Percentiles rank a stretch among this genome's conserved stretches.
phyloP scores from a whole-genome alignment of 2,329 filamentous ascomycete genomes.

The Ambrosiella xylebori region DNA sequence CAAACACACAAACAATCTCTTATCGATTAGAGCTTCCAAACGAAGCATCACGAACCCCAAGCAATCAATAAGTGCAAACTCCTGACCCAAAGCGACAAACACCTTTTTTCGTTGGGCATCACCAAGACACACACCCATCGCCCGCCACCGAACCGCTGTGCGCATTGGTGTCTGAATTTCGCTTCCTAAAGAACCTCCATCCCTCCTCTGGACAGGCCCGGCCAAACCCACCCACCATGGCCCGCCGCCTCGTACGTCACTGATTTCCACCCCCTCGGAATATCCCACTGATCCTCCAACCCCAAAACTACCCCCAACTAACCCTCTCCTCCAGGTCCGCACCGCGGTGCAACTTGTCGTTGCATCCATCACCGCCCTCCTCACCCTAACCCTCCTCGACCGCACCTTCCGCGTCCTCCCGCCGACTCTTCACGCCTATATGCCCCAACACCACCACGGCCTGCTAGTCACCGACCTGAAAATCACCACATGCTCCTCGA shows the following conservation, averaged over 20 bases:
- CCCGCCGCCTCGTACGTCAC: constrained; percentile 7
- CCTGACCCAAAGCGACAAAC: too few relatives aligned
- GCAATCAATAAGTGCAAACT: too few relatives aligned
- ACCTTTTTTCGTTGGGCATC: too few relatives aligned
- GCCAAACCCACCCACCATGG: constrained; percentile 3
- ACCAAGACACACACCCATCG: too few relatives aligned
- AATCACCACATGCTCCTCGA: constrained; percentile 54
- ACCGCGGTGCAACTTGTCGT: constrained; percentile 61
- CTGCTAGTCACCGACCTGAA: constrained; percentile 74
- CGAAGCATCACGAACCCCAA: too few relatives aligned
- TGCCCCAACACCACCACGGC: constrained; percentile 71
- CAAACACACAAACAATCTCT: too few relatives aligned
- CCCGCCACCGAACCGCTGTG: too few relatives aligned
- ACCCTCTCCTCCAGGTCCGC: constrained; percentile 28
- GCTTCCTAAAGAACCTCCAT: not conserved
- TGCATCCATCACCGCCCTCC: constrained; percentile 46
- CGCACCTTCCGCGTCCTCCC: constrained; percentile 77
- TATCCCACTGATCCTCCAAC: not conserved
- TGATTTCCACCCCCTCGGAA: too few relatives aligned
- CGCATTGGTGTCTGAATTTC: too few relatives aligned
- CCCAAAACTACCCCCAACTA: not conserved
- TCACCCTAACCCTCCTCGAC: constrained; percentile 69
- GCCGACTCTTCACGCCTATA: constrained; percentile 66
- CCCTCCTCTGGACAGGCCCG: not conserved
- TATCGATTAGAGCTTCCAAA: too few relatives aligned